Evolutionary conservation across 1,284 basidiomycete species (phyloP).

Genomic region (Albatrellus sp.): DNA sequence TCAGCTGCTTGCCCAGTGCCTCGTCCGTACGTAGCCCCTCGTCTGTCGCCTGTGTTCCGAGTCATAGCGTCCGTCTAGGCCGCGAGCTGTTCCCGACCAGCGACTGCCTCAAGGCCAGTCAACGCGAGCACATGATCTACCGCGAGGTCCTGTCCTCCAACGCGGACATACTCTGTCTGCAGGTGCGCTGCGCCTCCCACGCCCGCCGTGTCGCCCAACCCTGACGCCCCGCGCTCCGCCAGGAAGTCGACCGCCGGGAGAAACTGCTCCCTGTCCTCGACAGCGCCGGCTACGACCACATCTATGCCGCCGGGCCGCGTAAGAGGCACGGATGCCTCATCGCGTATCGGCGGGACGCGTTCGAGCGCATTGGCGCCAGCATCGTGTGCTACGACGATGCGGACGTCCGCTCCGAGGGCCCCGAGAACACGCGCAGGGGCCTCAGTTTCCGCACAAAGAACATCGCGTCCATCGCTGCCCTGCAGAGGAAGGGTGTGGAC

Average conservation of each 20-base stretch:
- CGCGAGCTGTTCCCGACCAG: conserved; percentile 78
- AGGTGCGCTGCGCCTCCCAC: conserved; percentile 31
- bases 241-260: conserved; percentile 72
- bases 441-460: conserved; percentile 72
- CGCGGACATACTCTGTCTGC: conserved; percentile 75
- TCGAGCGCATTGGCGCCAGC: conserved; percentile 30
- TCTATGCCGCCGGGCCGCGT: conserved; percentile 50
- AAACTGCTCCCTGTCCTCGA: conserved; percentile 50
- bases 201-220: neutral
- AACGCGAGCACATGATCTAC: conserved; percentile 66
- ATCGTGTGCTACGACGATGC: conserved; percentile 60
- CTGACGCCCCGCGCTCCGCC: neutral
- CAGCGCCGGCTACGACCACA: conserved; percentile 43
- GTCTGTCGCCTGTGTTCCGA: neutral
- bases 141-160: conserved; percentile 55
- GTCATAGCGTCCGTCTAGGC: conserved; percentile 29
- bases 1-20: conserved; percentile 64
- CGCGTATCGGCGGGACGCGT: conserved; percentile 48
- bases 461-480: conserved; percentile 64
- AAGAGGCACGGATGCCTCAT: conserved; percentile 83
- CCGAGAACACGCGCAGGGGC: conserved; percentile 30
- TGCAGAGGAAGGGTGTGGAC: conserved; percentile 31
- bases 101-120: conserved; percentile 63
- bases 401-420: conserved; percentile 28
- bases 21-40: conserved; percentile 50